Base-by-base conservation (phyloP, 176 grass and related monocot species). In the Oryza nivara region DNA sequence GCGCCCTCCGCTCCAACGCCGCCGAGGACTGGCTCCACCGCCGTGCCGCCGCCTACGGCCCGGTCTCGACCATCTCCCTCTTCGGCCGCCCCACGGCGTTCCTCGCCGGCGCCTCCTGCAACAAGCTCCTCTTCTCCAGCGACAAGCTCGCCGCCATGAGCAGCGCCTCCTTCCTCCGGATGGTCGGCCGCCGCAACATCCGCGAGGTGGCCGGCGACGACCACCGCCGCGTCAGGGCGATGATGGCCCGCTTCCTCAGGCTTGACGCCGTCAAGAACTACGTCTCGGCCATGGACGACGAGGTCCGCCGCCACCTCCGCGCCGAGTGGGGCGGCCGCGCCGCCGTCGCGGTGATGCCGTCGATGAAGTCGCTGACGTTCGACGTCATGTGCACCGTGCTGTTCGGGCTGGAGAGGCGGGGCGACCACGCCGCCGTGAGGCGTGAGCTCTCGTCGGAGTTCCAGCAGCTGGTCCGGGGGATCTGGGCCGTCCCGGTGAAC, bases 331-430 rank as follows among this genome's bases (percentile, higher is more conserved):
- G 12, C 51, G 84, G 60, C 68, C 14, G 34, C 4, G 13, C 6
- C 10, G 75, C 58, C 17, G 49, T 90, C 19, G 73, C 56, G 67
- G 73, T 86, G 66, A 73, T 86, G 83, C 79, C 83, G 26, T 75
- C 85, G 16, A 87, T 80, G 74, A 90, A 90, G 84, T 10, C 14
- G 34, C 80, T 90, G 25, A 87, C 84, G 10, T 90, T 90, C 56
- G 80, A 83, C 51, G 48, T 80, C 70, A 84, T 84, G 63, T 87
- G 89, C 71, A 67, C 71, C 6, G 49, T 71, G 11, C 48, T 91
- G 23, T 70, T 91, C 22, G 63, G 68, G 22, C 40, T 90, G 6
- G 63, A 58, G 35, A 73, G 52, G 36, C 34, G 44, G 44, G 88
- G 30, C 2, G 14, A 10, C 7, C 22, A 70, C 11, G 75, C 6